These are phyloP conservation scores for Ehretia macrophylla DNA, from an alignment of 257 asterid genomes.

Conservation along the genomic window DNA sequence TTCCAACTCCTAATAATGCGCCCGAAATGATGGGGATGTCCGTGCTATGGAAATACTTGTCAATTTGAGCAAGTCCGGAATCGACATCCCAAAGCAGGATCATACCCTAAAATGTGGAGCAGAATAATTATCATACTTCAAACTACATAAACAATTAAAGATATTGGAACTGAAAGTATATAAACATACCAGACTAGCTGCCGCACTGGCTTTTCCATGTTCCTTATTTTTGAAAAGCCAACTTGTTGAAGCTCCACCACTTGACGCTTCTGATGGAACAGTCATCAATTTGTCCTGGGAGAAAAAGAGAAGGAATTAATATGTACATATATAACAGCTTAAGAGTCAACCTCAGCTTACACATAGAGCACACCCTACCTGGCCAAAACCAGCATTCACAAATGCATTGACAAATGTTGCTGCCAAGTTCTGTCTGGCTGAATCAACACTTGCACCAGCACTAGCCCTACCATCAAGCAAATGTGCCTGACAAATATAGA, in stretches of 20 bases:
- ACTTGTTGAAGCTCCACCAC: slow-evolving; percentile 69
- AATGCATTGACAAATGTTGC: slow-evolving; percentile 97
- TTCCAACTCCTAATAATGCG: slow-evolving; percentile 88
- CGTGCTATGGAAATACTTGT: slow-evolving; percentile 80
- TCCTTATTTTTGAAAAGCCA: slow-evolving; percentile 96
- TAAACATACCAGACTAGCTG: slow-evolving; percentile 80
- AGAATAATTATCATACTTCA: slow-evolving; percentile 10
- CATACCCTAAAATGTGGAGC: slow-evolving; percentile 62
- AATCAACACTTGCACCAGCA: slow-evolving; percentile 83
- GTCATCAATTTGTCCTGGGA: slow-evolving; percentile 93
- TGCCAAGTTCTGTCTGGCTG: slow-evolving; percentile 97
- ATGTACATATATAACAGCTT: background rate
- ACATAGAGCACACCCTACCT: slow-evolving; percentile 37
- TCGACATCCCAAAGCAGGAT: slow-evolving; percentile 95
- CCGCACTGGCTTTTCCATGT: slow-evolving; percentile 95
- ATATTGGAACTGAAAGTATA: background rate
- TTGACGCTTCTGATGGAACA: slow-evolving; percentile 70
- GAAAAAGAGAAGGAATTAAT: background rate
- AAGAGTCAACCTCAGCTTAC: background rate
- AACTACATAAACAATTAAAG: background rate
- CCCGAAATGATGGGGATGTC: slow-evolving; percentile 78
- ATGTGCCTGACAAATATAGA: slow-evolving; percentile 47
- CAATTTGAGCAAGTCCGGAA: slow-evolving; percentile 91
- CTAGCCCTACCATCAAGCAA: slow-evolving; percentile 88
- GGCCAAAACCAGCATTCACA: slow-evolving; percentile 98